Evolutionary conservation across 768 basidiomycete genomes (phyloP).

Genomic region (Lactifluus piperatus): DNA sequence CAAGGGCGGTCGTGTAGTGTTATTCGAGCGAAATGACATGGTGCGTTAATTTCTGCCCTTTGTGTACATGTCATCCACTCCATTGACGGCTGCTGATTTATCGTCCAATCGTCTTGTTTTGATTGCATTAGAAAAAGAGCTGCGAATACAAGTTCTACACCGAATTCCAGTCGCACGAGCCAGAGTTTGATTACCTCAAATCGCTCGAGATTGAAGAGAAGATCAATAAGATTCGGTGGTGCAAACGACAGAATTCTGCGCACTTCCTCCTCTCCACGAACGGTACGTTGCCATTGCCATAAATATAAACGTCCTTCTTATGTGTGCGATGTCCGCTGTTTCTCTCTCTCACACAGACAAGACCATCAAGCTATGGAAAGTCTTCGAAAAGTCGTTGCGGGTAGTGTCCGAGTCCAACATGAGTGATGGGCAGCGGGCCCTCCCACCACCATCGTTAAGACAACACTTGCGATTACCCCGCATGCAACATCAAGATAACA

Average conservation of each 20-base stretch:
- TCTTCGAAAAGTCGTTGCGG: conserved; percentile 95
- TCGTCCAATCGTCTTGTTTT: conserved; percentile 18
- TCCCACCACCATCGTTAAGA: conserved; percentile 49
- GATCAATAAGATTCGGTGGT: conserved; percentile 99
- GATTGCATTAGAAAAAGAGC: conserved; percentile 79
- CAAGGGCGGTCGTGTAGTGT: conserved; percentile 97
- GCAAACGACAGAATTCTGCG: conserved; percentile 93
- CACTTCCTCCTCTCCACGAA: conserved; percentile 97
- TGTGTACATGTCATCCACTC: neutral
- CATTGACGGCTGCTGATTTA: conserved; percentile 4
- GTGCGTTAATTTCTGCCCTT: conserved; percentile 38
- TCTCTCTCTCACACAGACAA: conserved; percentile 56
- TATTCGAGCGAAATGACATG: conserved; percentile 97
- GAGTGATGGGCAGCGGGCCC: conserved; percentile 63
- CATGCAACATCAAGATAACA: conserved; percentile 91
- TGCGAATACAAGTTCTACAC: conserved; percentile 99
- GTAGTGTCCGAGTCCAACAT: conserved; percentile 98
- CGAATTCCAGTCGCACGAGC: conserved; percentile 99
- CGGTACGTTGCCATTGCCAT: conserved; percentile 42
- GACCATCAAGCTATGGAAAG: conserved; percentile 99
- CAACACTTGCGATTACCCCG: conserved; percentile 78
- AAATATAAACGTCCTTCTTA: conserved; percentile 1
- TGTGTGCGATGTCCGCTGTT: neutral
- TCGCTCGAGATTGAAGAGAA: conserved; percentile 99
- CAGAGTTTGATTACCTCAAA: conserved; percentile 99